Evolutionary conservation across 805 yeast genomes (phyloP).

Genomic region (Jamesozyma hellenica): DNA sequence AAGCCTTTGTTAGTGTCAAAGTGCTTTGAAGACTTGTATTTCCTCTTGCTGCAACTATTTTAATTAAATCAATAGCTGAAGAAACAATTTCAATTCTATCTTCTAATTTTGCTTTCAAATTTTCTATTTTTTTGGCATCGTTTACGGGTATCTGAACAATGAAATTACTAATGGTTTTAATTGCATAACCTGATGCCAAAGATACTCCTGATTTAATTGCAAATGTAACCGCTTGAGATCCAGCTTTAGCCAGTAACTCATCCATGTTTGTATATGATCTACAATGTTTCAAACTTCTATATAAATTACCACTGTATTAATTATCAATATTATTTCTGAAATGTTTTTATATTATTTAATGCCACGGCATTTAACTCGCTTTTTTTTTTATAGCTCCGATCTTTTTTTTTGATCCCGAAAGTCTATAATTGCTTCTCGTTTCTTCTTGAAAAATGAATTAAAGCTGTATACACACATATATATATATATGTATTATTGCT

Average conservation of each 20-base stretch:
- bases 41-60: constrained; percentile 52
- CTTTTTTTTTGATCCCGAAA: too few relatives aligned
- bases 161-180: constrained; percentile 49
- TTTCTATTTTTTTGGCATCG: constrained; percentile 38
- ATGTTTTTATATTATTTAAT: too few relatives aligned
- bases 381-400: too few relatives aligned
- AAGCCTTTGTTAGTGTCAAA: constrained; percentile 41
- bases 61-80: constrained; percentile 58
- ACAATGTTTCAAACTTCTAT: too few relatives aligned
- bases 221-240: constrained; percentile 69
- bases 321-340: too few relatives aligned
- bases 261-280: constrained; percentile 26
- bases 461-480: too few relatives aligned
- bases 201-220: constrained; percentile 71
- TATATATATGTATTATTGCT: too few relatives aligned
- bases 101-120: constrained; percentile 37
- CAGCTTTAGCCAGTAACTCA: constrained; percentile 43
- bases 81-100: constrained; percentile 52
- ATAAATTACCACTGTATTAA: too few relatives aligned
- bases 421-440: too few relatives aligned
- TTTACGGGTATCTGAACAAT: constrained; percentile 37
- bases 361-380: too few relatives aligned
- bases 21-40: constrained; percentile 49
- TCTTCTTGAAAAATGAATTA: too few relatives aligned
- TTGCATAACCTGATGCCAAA: constrained; percentile 63